Conservation (phyloP, 139 green algal genomes). For the Haematococcus lacustris region DNA sequence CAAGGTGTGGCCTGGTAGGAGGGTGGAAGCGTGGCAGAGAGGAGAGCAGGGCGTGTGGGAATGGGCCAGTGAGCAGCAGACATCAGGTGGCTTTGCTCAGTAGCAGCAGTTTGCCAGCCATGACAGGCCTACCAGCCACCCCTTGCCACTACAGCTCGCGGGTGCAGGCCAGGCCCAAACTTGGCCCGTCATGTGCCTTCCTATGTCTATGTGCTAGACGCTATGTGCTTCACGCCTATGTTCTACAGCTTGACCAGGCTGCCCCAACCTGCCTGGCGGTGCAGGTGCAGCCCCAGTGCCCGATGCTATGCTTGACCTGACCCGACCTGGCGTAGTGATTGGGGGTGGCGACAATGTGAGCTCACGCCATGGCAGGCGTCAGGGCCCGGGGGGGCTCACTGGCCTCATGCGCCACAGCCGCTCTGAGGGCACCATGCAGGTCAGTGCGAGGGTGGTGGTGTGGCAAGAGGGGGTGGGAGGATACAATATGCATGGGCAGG, state of each 20-base stretch:
- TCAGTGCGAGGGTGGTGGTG: background rate
- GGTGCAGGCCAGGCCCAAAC: background rate
- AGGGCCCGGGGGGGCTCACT: background rate
- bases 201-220: background rate
- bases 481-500: too few species aligned
- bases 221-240: background rate
- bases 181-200: background rate
- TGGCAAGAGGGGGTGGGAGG: background rate
- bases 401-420: constrained; percentile 31
- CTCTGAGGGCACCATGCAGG: constrained; percentile 21
- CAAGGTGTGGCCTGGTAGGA: background rate
- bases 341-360: constrained; percentile 29
- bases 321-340: constrained; percentile 26
- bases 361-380: background rate
- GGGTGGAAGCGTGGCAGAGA: background rate
- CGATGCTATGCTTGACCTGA: too few species aligned
- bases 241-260: background rate
- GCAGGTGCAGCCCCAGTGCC: background rate
- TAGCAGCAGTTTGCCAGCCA: background rate
- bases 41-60: background rate
- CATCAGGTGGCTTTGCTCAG: background rate
- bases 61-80: background rate
- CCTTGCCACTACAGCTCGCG: too few species aligned
- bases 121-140: background rate
- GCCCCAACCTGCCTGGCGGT: background rate